Evolutionary conservation across 176 grass and related monocot genomes (phyloP).

Genomic region (Triticum urartu): DNA sequence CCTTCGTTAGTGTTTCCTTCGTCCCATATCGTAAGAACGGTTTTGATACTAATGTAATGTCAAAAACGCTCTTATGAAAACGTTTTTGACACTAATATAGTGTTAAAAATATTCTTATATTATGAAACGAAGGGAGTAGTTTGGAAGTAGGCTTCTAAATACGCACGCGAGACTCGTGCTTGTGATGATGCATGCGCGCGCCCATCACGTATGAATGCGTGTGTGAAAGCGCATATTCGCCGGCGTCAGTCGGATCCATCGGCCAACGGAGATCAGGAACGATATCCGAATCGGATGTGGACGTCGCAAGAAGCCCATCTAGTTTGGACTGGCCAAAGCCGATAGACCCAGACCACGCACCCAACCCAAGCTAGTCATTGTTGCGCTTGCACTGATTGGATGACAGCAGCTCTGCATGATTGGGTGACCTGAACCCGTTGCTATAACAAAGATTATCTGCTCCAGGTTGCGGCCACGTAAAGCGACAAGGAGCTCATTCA

Average conservation of each 20-base stretch:
- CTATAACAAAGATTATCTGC: neutral
- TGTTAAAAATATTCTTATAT: no score
- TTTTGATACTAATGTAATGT: no score
- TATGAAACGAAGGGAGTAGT: no score
- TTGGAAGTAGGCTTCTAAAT: no score
- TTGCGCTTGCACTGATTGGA: neutral
- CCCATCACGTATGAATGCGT: no score
- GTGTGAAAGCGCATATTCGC: conserved; percentile 33
- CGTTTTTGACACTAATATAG: no score
- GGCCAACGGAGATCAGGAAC: neutral
- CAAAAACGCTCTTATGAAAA: no score
- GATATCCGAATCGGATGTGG: neutral
- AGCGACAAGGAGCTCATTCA: neutral
- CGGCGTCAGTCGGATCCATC: neutral
- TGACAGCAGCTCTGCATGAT: neutral
- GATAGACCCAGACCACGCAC: neutral
- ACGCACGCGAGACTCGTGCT: no score
- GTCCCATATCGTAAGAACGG: no score
- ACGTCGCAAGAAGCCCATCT: neutral
- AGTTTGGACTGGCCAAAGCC: neutral
- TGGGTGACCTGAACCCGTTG: neutral
- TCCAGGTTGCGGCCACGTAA: neutral
- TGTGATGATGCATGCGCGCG: no score
- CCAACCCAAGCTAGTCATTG: neutral
- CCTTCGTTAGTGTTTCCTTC: no score